Evolutionary conservation across 2,329 filamentous ascomycete species (phyloP).

Genomic region (Alternaria gansuensis): DNA sequence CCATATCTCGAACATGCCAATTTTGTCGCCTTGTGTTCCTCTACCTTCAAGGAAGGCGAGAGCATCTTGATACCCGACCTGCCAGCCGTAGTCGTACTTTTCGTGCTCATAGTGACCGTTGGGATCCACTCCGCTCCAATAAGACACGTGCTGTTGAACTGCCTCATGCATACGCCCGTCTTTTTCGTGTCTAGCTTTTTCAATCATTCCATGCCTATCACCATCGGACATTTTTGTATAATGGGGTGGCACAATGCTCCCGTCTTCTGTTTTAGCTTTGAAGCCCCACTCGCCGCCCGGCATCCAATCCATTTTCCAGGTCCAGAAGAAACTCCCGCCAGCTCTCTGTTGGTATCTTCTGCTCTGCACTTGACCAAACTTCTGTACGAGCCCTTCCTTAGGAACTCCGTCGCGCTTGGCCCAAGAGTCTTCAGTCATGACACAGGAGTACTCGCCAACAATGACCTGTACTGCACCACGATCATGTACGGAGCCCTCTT

Average conservation of each 20-base stretch:
- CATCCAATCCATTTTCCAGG: conserved; percentile 69
- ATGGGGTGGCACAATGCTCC: conserved; percentile 51
- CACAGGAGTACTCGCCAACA: conserved; percentile 68
- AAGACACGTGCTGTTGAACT: conserved; percentile 57
- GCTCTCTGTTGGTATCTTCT: conserved; percentile 60
- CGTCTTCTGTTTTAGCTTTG: conserved; percentile 60
- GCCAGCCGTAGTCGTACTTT: conserved; percentile 65
- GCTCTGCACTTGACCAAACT: conserved; percentile 62
- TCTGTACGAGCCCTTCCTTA: conserved; percentile 53
- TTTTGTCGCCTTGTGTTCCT: conserved; percentile 57
- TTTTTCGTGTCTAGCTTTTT: conserved; percentile 54
- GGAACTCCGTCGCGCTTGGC: conserved; percentile 46
- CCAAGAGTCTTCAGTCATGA: conserved; percentile 63
- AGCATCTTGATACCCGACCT: conserved; percentile 65
- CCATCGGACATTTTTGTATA: conserved; percentile 36
- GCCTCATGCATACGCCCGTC: conserved; percentile 50
- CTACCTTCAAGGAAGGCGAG: conserved; percentile 59
- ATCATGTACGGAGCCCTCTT: conserved; percentile 59
- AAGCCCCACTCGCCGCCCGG: conserved; percentile 70
- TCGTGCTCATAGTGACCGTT: conserved; percentile 62
- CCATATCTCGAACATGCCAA: conserved; percentile 68
- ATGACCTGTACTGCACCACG: conserved; percentile 62
- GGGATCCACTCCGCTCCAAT: conserved; percentile 60
- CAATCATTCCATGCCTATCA: conserved; percentile 41
- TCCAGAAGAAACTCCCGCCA: conserved; percentile 68